Percentiles rank a stretch among this genome's conserved stretches.
Conservation (phyloP, 257 asterid species). For the Solanum appendiculatum region DNA sequence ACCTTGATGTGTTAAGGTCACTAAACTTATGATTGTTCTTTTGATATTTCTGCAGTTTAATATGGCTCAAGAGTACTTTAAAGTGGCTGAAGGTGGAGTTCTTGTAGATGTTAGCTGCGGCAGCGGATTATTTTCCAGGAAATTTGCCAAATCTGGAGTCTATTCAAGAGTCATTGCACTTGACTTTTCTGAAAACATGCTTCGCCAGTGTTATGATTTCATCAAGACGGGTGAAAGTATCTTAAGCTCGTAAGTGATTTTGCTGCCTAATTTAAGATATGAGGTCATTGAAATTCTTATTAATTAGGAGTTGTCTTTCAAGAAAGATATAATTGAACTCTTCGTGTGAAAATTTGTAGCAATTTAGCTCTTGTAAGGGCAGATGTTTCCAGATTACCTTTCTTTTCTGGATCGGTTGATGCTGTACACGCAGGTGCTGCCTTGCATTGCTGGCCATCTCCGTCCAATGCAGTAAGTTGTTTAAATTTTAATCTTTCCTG, state of each 20-base stretch:
- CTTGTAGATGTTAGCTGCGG: constrained; percentile 95
- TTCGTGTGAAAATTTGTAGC: constrained; percentile 24
- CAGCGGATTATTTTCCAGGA: constrained; percentile 89
- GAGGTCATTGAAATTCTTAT: not conserved
- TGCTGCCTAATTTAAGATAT: not conserved
- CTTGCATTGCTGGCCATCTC: constrained; percentile 98
- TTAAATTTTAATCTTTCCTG: not conserved
- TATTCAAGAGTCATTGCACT: constrained; percentile 80
- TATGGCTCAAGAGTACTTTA: constrained; percentile 83
- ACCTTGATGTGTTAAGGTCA: not conserved
- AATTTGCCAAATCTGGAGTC: constrained; percentile 71
- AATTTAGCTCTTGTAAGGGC: constrained; percentile 91
- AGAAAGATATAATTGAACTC: not conserved
- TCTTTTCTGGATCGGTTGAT: constrained; percentile 76
- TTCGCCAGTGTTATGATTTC: constrained; percentile 82
- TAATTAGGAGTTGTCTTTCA: not conserved
- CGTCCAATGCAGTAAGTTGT: constrained; percentile 74
- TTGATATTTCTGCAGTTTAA: constrained; percentile 54
- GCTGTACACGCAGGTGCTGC: constrained; percentile 99
- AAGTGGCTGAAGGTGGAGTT: constrained; percentile 74
- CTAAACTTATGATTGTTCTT: not conserved
- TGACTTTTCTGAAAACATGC: constrained; percentile 95
- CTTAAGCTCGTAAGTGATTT: constrained; percentile 55
- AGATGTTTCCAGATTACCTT: constrained; percentile 91
- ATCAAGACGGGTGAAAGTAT: constrained; percentile 52